Evolutionary conservation across 2,329 filamentous ascomycete genomes (phyloP).

Genomic region (Fusarium beomiforme): DNA sequence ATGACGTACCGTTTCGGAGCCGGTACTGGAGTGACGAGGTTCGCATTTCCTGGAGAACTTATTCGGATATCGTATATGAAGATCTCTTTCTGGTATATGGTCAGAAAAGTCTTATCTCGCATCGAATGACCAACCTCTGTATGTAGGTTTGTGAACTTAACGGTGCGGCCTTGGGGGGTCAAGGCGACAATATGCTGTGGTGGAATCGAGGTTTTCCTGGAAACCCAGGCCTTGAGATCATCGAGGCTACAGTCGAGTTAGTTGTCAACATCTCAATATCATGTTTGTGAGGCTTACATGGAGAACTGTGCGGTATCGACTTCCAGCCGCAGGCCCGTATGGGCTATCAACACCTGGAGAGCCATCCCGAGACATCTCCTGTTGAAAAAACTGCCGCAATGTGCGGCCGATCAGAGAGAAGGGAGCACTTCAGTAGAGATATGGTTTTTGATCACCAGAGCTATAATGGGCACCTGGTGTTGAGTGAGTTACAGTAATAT

Average conservation of each 20-base stretch:
- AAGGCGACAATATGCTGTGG: slow-evolving; percentile 85
- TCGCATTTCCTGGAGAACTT: slow-evolving; percentile 60
- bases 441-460: slow-evolving; percentile 19
- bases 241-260: slow-evolving; percentile 70
- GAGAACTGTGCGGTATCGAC: slow-evolving; percentile 80
- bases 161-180: slow-evolving; percentile 83
- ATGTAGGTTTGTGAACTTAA: slow-evolving; percentile 82
- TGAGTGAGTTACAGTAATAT: slow-evolving; percentile 22
- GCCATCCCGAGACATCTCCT: slow-evolving; percentile 77
- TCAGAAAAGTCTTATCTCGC: slow-evolving; percentile 21
- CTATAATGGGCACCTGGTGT: slow-evolving; percentile 16
- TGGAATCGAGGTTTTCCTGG: slow-evolving; percentile 77
- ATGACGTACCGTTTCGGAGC: slow-evolving; percentile 65
- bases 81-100: slow-evolving; percentile 74
- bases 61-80: slow-evolving; percentile 90
- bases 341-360: slow-evolving; percentile 89
- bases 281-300: slow-evolving; percentile 61
- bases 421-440: slow-evolving; percentile 19
- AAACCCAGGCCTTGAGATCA: slow-evolving; percentile 84
- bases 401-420: slow-evolving; percentile 34
- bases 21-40: slow-evolving; percentile 59
- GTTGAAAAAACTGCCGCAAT: slow-evolving; percentile 44
- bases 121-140: slow-evolving; percentile 68
- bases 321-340: slow-evolving; percentile 87
- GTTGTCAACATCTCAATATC: neutral